Conservation (phyloP, 352 stramenopile genomes). For the Globisporangium ultimum region DNA sequence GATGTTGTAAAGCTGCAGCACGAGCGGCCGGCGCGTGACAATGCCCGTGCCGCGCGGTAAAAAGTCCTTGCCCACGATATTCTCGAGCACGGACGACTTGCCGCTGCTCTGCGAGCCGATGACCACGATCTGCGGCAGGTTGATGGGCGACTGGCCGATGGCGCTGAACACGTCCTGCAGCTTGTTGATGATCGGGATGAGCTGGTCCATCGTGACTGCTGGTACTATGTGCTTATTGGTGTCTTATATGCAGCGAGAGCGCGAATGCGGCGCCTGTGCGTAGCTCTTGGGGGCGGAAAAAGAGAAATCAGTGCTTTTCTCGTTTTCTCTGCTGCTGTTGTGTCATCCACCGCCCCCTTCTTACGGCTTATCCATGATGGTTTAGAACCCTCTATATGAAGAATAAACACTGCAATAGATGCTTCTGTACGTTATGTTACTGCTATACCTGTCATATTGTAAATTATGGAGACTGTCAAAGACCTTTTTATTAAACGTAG, state of each 20-base stretch:
- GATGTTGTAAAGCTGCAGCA: slow-evolving; percentile 98
- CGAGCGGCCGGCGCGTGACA: slow-evolving; percentile 96
- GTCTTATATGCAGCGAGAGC: not conserved
- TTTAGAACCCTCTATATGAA: not conserved
- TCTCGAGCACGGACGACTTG: slow-evolving; percentile 96
- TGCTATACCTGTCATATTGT: no score
- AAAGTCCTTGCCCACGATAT: slow-evolving; percentile 95
- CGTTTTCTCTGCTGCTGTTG: not conserved
- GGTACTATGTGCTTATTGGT: not conserved
- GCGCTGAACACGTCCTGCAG: slow-evolving; percentile 98
- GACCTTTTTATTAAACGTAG: not conserved
- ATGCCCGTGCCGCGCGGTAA: slow-evolving; percentile 97
- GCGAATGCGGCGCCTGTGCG: not conserved
- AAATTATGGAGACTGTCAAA: not conserved
- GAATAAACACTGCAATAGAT: no score
- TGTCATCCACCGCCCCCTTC: not conserved
- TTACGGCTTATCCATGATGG: not conserved
- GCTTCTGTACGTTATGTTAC: no score
- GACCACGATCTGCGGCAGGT: slow-evolving; percentile 98
- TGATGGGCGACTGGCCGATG: slow-evolving; percentile 94
- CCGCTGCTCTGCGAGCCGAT: slow-evolving; percentile 96
- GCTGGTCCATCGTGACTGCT: slow-evolving; percentile 92
- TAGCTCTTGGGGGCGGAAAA: not conserved
- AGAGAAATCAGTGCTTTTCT: not conserved
- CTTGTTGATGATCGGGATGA: slow-evolving; percentile 99